phyloP scores from a whole-genome alignment of 106 monocot genomes.

The Allium cepa region DNA sequence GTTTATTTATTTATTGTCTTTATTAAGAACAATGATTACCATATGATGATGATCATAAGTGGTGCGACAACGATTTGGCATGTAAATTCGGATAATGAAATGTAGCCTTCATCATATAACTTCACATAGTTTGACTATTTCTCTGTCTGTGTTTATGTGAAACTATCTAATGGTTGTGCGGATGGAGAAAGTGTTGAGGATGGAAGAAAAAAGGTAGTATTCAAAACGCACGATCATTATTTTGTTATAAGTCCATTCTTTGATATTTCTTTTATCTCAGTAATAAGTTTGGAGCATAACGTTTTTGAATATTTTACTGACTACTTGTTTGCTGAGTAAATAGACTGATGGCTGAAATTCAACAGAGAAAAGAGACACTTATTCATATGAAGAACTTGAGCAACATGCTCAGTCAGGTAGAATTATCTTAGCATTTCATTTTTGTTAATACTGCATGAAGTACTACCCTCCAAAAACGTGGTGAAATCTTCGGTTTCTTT shows the following conservation, averaged over 20 bases:
- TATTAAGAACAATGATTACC: too few species aligned
- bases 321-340: slow-evolving; percentile 42
- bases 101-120: too few species aligned
- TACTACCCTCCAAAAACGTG: too few species aligned
- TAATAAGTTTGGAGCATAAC: not conserved
- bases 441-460: too few species aligned
- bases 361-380: slow-evolving; percentile 86
- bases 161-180: slow-evolving; percentile 17
- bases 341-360: slow-evolving; percentile 77
- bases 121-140: slow-evolving; percentile 9
- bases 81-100: too few species aligned
- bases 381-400: slow-evolving; percentile 84
- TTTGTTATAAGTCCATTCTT: not conserved
- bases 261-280: not conserved
- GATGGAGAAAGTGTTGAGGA: slow-evolving; percentile 98
- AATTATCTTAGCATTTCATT: not conserved
- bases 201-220: slow-evolving; percentile 86
- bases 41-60: too few species aligned
- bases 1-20: too few species aligned
- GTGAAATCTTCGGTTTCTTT: too few species aligned
- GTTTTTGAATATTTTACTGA: slow-evolving; percentile 13
- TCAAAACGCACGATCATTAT: not conserved
- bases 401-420: slow-evolving; percentile 88
- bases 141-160: not conserved
- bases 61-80: too few species aligned